These are phyloP conservation scores for Pontederia paniculata DNA, from an alignment of 176 grass and related monocot species.

Conservation along the genomic window DNA sequence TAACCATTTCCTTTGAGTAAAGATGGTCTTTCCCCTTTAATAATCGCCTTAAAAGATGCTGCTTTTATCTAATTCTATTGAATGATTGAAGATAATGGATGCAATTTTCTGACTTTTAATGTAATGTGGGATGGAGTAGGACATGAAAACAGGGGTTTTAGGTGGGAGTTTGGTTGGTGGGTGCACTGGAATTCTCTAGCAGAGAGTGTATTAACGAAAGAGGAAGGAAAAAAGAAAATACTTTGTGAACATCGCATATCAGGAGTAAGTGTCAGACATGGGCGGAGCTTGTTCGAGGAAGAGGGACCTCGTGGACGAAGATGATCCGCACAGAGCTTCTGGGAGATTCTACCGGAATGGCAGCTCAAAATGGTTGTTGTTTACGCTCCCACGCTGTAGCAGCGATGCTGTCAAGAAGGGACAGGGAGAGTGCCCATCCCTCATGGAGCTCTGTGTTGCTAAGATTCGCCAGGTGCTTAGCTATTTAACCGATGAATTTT, in stretches of 20 bases:
- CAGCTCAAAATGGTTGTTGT: constrained; percentile 77
- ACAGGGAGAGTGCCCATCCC: constrained; percentile 41
- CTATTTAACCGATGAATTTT: not conserved
- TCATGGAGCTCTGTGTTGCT: constrained; percentile 77
- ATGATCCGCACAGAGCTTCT: constrained; percentile 23
- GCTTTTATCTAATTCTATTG: too few relatives aligned
- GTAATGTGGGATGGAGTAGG: not conserved
- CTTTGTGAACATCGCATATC: too few relatives aligned
- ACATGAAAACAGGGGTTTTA: not conserved
- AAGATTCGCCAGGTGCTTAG: constrained; percentile 62
- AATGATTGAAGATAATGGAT: too few relatives aligned
- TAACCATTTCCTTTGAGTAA: too few relatives aligned
- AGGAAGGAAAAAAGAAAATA: not conserved
- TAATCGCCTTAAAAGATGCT: too few relatives aligned
- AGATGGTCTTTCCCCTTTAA: too few relatives aligned
- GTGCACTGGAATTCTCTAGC: not conserved
- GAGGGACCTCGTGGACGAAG: constrained; percentile 42
- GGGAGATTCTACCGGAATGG: constrained; percentile 78
- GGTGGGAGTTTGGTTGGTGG: not conserved
- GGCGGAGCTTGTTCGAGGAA: constrained; percentile 89
- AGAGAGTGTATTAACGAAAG: not conserved
- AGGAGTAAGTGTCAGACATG: constrained; percentile 25
- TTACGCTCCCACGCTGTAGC: constrained; percentile 45
- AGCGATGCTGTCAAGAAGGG: constrained; percentile 21
- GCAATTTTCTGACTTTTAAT: not conserved